phyloP scores from a whole-genome alignment of 148 eudicot genomes.

The Suaeda aralocaspica region DNA sequence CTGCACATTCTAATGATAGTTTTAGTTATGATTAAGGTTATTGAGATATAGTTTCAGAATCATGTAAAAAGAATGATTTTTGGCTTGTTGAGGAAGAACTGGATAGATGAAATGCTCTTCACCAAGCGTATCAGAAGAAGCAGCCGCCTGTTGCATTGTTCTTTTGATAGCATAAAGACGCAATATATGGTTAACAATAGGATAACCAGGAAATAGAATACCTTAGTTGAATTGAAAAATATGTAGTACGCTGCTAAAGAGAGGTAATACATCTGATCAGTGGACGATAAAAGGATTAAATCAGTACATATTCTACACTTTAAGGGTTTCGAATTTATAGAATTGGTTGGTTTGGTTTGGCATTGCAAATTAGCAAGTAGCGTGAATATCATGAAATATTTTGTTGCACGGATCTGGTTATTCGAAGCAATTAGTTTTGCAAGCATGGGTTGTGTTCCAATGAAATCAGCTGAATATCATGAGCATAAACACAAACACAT shows the following conservation, averaged over 20 bases:
- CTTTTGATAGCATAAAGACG: not conserved
- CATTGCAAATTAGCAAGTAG: not conserved
- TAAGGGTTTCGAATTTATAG: not conserved
- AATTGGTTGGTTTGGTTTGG: not conserved
- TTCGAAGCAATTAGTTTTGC: not conserved
- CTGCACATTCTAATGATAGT: no score
- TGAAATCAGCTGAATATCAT: not conserved
- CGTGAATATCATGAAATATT: constrained; percentile 9
- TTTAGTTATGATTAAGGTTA: no score
- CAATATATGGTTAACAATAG: not conserved
- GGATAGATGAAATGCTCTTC: not conserved
- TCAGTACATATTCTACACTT: not conserved
- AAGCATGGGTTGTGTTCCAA: not conserved
- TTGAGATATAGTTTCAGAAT: not conserved
- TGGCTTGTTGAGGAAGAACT: not conserved
- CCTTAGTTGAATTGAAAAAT: constrained; percentile 16
- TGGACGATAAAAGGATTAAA: not conserved
- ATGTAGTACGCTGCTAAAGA: constrained; percentile 17
- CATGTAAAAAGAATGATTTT: constrained; percentile 5
- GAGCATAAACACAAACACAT: not conserved
- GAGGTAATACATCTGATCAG: constrained; percentile 11
- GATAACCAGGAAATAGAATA: constrained; percentile 3
- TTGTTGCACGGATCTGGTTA: not conserved
- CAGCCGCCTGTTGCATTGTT: not conserved
- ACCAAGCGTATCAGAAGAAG: not conserved